These are phyloP conservation scores for Ruellia speciosa DNA, from an alignment of 305 asterid genomes.

Conservation along the genomic window DNA sequence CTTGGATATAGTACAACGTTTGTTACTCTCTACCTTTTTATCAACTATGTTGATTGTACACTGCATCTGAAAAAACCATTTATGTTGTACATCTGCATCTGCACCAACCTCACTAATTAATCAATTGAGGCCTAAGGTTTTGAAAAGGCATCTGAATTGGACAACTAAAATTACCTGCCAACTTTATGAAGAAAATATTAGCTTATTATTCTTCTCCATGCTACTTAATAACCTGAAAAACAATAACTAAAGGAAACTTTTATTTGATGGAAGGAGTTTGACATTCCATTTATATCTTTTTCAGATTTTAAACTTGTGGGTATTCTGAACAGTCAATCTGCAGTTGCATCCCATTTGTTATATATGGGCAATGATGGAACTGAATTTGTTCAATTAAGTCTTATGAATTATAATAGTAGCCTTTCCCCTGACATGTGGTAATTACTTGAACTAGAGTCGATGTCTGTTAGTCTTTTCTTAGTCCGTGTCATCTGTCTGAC, in stretches of 20 bases:
- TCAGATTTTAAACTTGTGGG: neutral
- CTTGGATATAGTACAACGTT: too few species aligned
- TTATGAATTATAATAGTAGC: too few species aligned
- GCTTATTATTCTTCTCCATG: neutral
- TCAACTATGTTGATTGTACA: neutral
- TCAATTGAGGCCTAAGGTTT: neutral
- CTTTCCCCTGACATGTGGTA: too few species aligned
- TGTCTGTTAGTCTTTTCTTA: too few species aligned
- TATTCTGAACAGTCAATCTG: neutral
- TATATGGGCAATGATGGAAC: neutral
- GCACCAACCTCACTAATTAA: slow-evolving; percentile 1
- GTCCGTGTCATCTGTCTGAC: too few species aligned
- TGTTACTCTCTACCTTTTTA: too few species aligned
- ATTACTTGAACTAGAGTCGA: too few species aligned
- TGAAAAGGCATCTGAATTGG: neutral
- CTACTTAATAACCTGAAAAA: slow-evolving; percentile 4
- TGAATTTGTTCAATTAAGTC: neutral
- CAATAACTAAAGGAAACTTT: slow-evolving; percentile 7
- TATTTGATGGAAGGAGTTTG: slow-evolving; percentile 1
- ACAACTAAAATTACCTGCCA: neutral
- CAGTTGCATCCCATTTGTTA: neutral
- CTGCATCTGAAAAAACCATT: neutral
- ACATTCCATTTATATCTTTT: neutral
- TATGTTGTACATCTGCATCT: neutral
- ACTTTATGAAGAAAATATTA: neutral